A percentile compares a stretch with the other conserved stretches of the same genome.
Evolutionary conservation across 2,329 filamentous ascomycete species (phyloP).

Genomic region (Didymella segeticola): DNA sequence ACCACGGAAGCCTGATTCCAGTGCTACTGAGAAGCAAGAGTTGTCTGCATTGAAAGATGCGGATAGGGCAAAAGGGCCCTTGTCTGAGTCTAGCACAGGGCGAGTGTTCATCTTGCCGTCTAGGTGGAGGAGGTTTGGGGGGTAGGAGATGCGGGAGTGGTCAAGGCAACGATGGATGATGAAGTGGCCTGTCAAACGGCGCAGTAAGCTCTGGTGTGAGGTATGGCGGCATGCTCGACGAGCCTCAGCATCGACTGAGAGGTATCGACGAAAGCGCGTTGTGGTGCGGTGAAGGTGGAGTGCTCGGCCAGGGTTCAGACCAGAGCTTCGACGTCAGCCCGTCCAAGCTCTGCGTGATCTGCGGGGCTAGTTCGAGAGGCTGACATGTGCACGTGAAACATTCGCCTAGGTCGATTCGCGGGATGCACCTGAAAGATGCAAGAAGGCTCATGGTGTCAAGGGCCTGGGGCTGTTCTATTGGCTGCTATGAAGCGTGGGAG

Average conservation of each 20-base stretch:
- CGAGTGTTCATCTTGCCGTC: slow-evolving; percentile 79
- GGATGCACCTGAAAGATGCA: not conserved
- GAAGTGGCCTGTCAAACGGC: slow-evolving; percentile 25
- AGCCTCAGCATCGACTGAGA: slow-evolving; percentile 25
- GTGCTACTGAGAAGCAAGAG: slow-evolving; percentile 84
- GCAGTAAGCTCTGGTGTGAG: slow-evolving; percentile 12
- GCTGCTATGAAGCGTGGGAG: too few species aligned
- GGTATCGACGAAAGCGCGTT: slow-evolving; percentile 8
- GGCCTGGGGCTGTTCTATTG: too few species aligned
- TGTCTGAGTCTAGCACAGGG: slow-evolving; percentile 79
- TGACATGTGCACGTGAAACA: slow-evolving; percentile 6
- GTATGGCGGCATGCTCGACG: slow-evolving; percentile 33
- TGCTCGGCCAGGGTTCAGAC: slow-evolving; percentile 7
- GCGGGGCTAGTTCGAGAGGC: slow-evolving; percentile 11
- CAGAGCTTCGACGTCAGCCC: slow-evolving; percentile 22
- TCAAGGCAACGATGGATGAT: slow-evolving; percentile 8
- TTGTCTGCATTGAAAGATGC: slow-evolving; percentile 85
- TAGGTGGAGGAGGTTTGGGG: slow-evolving; percentile 8
- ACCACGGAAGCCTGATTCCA: slow-evolving; percentile 87
- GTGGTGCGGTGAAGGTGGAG: slow-evolving; percentile 1
- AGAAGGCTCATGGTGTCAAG: too few species aligned
- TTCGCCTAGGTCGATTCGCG: not conserved
- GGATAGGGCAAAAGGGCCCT: slow-evolving; percentile 77
- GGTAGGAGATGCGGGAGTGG: slow-evolving; percentile 14
- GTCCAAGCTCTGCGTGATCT: slow-evolving; percentile 16